These are phyloP conservation scores for Yamadazyma trypodendri DNA, from an alignment of 1,139 yeast species.

Conservation along the genomic window DNA sequence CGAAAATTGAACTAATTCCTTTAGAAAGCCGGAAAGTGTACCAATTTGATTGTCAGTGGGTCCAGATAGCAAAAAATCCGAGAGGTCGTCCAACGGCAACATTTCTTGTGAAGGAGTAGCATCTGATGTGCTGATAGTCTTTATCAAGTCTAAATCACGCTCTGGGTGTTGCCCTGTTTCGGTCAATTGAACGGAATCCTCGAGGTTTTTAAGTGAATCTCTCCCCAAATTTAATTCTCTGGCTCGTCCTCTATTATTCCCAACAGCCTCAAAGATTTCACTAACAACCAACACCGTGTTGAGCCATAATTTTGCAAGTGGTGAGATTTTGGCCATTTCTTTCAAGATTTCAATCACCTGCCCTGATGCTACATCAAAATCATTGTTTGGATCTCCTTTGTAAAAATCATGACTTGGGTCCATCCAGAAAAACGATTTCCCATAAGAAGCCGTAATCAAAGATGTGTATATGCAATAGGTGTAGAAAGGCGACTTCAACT, in stretches of 20 bases:
- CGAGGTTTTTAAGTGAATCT: slow-evolving; percentile 4
- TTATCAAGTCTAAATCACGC: too few species aligned
- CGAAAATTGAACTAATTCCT: too few species aligned
- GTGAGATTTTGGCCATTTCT: slow-evolving; percentile 1
- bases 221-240: slow-evolving; percentile 7
- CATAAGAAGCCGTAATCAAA: slow-evolving; percentile 6
- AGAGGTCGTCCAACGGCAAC: too few species aligned
- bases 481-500: slow-evolving; percentile 6
- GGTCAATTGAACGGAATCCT: slow-evolving; percentile 7
- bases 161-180: background rate
- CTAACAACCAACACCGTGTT: slow-evolving; percentile 5
- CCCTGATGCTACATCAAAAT: slow-evolving; percentile 1
- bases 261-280: slow-evolving; percentile 8
- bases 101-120: too few species aligned
- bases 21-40: too few species aligned
- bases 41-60: too few species aligned
- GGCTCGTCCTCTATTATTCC: slow-evolving; percentile 3
- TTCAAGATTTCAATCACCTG: slow-evolving; percentile 3
- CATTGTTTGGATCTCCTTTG: slow-evolving; percentile 2
- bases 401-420: slow-evolving; percentile 3
- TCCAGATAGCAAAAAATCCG: too few species aligned
- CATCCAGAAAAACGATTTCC: slow-evolving; percentile 8
- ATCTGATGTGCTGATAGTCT: too few species aligned
- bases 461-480: slow-evolving; percentile 7
- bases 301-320: slow-evolving; percentile 5